phyloP scores from a whole-genome alignment of 306 rosid genomes.

The Gynostemma pentaphyllum region DNA sequence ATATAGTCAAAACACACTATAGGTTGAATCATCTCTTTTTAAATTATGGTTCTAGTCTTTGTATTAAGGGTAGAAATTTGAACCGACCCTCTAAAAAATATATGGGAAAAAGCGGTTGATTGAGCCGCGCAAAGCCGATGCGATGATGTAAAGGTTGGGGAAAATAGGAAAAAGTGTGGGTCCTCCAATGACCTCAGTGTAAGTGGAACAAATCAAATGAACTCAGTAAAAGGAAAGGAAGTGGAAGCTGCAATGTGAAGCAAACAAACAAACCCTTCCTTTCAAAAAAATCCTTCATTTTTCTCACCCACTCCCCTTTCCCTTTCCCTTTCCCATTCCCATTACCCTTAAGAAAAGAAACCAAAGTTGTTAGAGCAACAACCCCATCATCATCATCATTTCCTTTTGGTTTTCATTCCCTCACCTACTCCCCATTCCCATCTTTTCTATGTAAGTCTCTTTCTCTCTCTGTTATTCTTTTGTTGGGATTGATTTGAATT shows the following conservation, averaged over 20 bases:
- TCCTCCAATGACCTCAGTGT: conserved; percentile 33
- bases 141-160: background rate
- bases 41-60: no score
- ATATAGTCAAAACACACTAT: no score
- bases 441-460: conserved; percentile 25
- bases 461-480: conserved; percentile 10
- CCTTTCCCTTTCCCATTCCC: background rate
- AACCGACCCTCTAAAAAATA: no score
- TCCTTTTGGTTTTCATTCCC: conserved; percentile 22
- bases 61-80: no score
- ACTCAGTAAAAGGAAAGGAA: no score
- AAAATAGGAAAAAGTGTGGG: conserved; percentile 32
- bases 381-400: conserved; percentile 17
- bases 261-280: conserved; percentile 23
- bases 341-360: background rate
- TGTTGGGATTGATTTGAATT: background rate
- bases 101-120: no score
- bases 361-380: conserved; percentile 23
- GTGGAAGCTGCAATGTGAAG: conserved; percentile 61
- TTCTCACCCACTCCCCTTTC: conserved; percentile 25
- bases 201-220: conserved; percentile 36
- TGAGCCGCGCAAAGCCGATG: background rate
- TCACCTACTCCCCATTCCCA: conserved; percentile 35
- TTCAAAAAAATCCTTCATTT: conserved; percentile 22
- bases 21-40: no score